Base-by-base conservation (phyloP, 768 basidiomycete species). In the Paxillus ammoniavirescens region DNA sequence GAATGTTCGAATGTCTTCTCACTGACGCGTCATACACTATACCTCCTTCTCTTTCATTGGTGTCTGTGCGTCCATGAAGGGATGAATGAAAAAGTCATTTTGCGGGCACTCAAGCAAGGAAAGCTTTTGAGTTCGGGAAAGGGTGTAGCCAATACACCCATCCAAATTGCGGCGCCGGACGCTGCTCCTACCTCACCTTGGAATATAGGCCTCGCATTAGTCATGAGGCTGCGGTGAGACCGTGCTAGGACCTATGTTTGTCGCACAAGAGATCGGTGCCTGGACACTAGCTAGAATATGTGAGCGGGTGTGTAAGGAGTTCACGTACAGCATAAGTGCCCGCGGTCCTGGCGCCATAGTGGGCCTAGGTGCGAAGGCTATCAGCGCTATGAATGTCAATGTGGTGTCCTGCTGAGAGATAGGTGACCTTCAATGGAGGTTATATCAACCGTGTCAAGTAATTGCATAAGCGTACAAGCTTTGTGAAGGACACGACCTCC, bases 1-100 rank as follows among this genome's bases (percentile, higher is more conserved):
- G 90, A 92, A 64, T 94, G 93, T 0, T 84, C 13, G 90, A 92
- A 64, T 94, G 93, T 0, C 92, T 91, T 44, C 84, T 77, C 26
- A 74, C 73, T n/a, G 83, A 70, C 0, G 82, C 78, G 54, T 80
- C 86, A 53, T 76, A 67, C 56, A 21, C 21, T 68, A 55, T 35
- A 83, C 72, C 50, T 69, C 73, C 46, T 72, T 71, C 2, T 66
- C 71, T 26, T 73, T 73, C 49, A 78, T 75, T 49, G 65, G 77
- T 30, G 79, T 71, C 33, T 70, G 73, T 8, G 74, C 70, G 65
- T 85, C 84, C 50, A 87, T 76, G 45, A 74, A 61, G 2, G 54
- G 63, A 0, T 87, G 84, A 36, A 94, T 81, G 58, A 77, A 79
- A 0, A 86, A 83, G 62, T 93, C 91, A 2, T 89, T 92, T 57